Percentiles rank a stretch among this genome's conserved stretches.
phyloP scores from a whole-genome alignment of 257 asterid species.

The Solanum virginianum region DNA sequence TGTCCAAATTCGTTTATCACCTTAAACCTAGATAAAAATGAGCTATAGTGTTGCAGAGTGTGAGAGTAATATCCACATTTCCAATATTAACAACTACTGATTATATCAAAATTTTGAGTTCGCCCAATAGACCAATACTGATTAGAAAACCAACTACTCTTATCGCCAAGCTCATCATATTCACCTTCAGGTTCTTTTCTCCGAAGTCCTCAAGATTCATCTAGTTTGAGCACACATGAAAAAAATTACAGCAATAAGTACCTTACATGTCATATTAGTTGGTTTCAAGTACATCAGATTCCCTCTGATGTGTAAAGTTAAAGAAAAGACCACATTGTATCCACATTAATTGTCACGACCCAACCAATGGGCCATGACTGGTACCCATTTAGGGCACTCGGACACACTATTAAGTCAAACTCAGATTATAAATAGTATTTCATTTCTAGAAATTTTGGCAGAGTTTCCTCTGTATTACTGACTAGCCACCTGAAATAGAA shows the following conservation, averaged over 20 bases:
- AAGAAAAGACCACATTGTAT: not conserved
- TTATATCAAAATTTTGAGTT: not conserved
- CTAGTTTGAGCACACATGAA: not conserved
- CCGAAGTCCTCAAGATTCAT: not conserved
- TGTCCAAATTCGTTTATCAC: not conserved
- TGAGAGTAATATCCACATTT: not conserved
- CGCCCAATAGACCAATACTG: not conserved
- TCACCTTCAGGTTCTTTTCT: not conserved
- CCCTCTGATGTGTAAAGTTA: not conserved
- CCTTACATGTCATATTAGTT: not conserved
- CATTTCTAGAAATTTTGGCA: too few species aligned
- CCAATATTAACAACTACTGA: not conserved
- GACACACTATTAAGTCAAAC: too few species aligned
- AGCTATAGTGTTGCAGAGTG: not conserved
- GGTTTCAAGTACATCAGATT: not conserved
- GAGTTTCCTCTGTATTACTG: too few species aligned
- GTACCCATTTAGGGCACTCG: too few species aligned
- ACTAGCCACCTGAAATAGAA: too few species aligned
- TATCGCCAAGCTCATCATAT: not conserved
- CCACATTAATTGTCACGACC: not conserved
- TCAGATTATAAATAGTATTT: too few species aligned
- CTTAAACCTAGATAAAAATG: not conserved
- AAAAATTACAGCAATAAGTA: not conserved
- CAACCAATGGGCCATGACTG: too few species aligned
- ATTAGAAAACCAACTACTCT: not conserved